Base-by-base conservation (phyloP, 2,329 filamentous ascomycete species). In the Coniochaeta sp. region DNA sequence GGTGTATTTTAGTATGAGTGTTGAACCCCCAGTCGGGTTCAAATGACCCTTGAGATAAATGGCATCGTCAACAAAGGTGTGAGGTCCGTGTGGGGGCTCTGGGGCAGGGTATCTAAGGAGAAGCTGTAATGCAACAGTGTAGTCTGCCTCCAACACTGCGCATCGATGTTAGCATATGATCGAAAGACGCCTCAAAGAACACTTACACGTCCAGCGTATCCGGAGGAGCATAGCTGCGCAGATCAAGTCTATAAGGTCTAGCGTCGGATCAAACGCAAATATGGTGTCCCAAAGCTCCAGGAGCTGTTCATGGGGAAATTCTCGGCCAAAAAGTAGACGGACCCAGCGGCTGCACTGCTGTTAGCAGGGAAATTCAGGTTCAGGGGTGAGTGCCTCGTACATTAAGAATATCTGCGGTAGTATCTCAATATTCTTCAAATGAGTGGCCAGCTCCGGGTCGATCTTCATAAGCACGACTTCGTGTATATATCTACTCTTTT, bases 321-420 rank as follows among this genome's bases (percentile, higher is more conserved):
- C 95, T 65, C 95, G 85, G 57, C 93, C 93, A 69, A 98, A 98
- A 0, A 99, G 77, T 1, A 99, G 83, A 31, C 95, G 86, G 61
- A 98, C 89, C 95, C 95, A 99, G 61, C 95, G 91, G 64, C 90
- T 93, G 38, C 1, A 16, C 1, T 24, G 47, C 11, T 12, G 50
- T 66, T 40, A 67, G 62, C 58, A 14, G 31, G 40, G n/a, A n/a
- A 31, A 19, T 26, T 6, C 43, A 24, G 11, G 16, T 2, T 4
- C n/a, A n/a, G 24, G 38, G 9, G 8, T 24, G 14, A 40, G 6
- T 16, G 1, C 14, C 81, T 72, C 75, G 6, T 57, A 95, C 90
- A 98, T 96, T 26, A 98, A 77, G 70, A 98, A 99, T 58, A 99
- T 93, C 68, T 99, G 95, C 1, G 95, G 95, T n/a, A 97, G 77